Conservation (phyloP, 352 stramenopile species). For the Globisporangium rhizosaccharum region DNA sequence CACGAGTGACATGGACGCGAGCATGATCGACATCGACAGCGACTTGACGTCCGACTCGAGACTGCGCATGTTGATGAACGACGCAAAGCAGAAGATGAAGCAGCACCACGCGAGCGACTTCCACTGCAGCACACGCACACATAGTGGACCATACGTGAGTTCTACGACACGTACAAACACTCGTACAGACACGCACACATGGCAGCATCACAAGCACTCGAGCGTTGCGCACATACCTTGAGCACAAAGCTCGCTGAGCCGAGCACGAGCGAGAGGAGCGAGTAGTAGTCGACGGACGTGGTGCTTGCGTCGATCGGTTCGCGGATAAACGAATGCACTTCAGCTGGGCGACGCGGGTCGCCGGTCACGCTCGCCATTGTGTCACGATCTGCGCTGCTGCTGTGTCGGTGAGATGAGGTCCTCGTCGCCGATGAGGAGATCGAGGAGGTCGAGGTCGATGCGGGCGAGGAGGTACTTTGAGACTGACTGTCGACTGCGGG, state of each 20-base stretch:
- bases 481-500: too few relatives aligned
- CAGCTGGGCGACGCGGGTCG: slow-evolving; percentile 54
- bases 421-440: too few relatives aligned
- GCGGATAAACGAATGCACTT: slow-evolving; percentile 68
- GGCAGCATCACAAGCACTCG: background rate
- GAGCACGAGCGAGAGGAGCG: slow-evolving; percentile 52
- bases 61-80: slow-evolving; percentile 59
- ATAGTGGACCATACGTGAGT: background rate
- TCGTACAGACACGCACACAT: background rate
- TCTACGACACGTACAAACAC: background rate
- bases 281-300: slow-evolving; percentile 54
- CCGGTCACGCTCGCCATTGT: slow-evolving; percentile 17
- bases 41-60: slow-evolving; percentile 55
- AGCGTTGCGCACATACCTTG: slow-evolving; percentile 28
- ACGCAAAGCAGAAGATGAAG: slow-evolving; percentile 57
- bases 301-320: slow-evolving; percentile 34
- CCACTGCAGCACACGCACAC: slow-evolving; percentile 23
- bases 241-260: slow-evolving; percentile 54
- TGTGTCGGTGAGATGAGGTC: background rate
- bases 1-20: slow-evolving; percentile 60
- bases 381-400: background rate
- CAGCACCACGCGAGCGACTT: slow-evolving; percentile 63
- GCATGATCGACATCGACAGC: slow-evolving; percentile 76
- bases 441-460: too few relatives aligned
- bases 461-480: too few relatives aligned